These are phyloP conservation scores for Spongospora subterranea DNA, from an alignment of 208 protist species.

Conservation along the genomic window DNA sequence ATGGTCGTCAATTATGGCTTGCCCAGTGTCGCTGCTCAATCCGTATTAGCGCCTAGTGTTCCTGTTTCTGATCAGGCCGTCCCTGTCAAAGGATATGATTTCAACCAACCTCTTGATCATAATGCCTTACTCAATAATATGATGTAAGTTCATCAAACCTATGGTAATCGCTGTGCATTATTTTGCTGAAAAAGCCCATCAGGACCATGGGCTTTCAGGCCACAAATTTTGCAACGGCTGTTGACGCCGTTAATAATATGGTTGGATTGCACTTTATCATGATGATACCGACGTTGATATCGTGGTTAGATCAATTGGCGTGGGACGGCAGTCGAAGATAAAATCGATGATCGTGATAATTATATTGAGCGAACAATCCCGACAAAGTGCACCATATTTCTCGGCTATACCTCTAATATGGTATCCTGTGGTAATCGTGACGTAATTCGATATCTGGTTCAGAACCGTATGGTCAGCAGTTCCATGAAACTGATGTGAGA, in stretches of 20 bases:
- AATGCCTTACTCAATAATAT: constrained; percentile 74
- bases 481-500: background rate
- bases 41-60: constrained; percentile 34
- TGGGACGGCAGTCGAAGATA: background rate
- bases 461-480: constrained; percentile 82
- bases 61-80: constrained; percentile 20
- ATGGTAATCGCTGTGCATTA: constrained; percentile 1
- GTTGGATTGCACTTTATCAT: constrained; percentile 72
- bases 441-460: constrained; percentile 92
- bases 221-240: constrained; percentile 77
- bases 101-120: constrained; percentile 75
- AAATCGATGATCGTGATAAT: background rate
- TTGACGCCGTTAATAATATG: constrained; percentile 85
- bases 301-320: background rate
- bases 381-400: constrained; percentile 86
- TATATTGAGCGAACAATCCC: background rate
- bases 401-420: constrained; percentile 99
- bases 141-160: constrained; percentile 23
- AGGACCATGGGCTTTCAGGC: constrained; percentile 83
- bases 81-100: constrained; percentile 75
- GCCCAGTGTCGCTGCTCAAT: background rate
- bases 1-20: too few relatives aligned
- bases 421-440: constrained; percentile 98
- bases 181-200: background rate
- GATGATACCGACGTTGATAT: background rate